Percentiles rank a stretch among this genome's conserved stretches.
phyloP scores from a whole-genome alignment of 169 alveolate genomes.

The Babesia caballi region DNA sequence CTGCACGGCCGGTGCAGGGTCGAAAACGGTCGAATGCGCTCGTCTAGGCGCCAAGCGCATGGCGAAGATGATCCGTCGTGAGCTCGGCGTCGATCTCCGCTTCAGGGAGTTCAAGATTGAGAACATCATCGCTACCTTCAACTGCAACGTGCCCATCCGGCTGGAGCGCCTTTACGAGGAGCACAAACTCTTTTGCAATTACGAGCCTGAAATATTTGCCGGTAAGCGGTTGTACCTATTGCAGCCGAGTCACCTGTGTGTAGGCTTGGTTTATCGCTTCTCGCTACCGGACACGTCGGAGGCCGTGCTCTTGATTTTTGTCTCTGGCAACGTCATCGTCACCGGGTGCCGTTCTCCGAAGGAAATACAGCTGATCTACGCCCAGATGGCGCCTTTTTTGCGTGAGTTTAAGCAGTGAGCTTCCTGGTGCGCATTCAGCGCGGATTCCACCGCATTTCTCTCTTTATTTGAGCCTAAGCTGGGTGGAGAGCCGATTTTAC shows the following conservation, averaged over 20 bases:
- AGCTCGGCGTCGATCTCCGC: conserved; percentile 82
- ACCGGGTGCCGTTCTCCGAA: conserved; percentile 96
- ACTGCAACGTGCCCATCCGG: conserved; percentile 93
- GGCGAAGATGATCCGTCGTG: conserved; percentile 89
- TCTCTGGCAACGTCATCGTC: conserved; percentile 96
- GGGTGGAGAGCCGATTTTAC: no score
- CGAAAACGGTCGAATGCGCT: conserved; percentile 89
- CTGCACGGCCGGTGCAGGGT: conserved; percentile 37
- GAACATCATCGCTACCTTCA: conserved; percentile 97
- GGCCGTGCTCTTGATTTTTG: conserved; percentile 95
- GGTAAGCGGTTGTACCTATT: conserved; percentile 76
- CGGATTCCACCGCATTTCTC: no score
- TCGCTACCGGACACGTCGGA: conserved; percentile 75
- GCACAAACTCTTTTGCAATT: conserved; percentile 88
- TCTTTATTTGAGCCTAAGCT: no score
- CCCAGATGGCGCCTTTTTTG: conserved; percentile 87
- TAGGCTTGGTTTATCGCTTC: conserved; percentile 72
- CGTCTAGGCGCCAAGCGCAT: conserved; percentile 91
- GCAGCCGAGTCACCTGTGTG: background rate
- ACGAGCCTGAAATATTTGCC: conserved; percentile 99
- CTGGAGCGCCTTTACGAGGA: conserved; percentile 93
- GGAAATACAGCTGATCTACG: conserved; percentile 87
- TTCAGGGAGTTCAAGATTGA: conserved; percentile 93
- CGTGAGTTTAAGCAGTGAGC: conserved; percentile 69
- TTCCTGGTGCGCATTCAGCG: no score